Base-by-base conservation (phyloP, 2,329 filamentous ascomycete species). In the Blastomyces parvus region DNA sequence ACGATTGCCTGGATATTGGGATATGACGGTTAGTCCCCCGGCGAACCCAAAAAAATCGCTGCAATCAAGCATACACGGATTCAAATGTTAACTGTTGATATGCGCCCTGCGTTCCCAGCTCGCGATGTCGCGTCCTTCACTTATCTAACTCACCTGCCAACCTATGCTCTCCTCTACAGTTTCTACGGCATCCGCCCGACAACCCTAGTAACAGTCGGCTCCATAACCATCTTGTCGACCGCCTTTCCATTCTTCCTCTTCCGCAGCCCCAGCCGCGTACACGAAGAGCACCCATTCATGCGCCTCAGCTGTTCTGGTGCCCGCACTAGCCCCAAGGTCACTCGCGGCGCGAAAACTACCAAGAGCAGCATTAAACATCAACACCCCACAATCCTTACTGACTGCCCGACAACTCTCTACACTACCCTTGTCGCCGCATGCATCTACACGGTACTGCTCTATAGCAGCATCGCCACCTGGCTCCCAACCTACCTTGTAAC, bases 211-310 rank as follows among this genome's bases (percentile, higher is more conserved):
- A 78, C 83, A 48, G 85, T 85, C 44, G 82, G 91, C 60, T 74
- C 78, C 42, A 88, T 93, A 69, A 88, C 92, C 69, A 78, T 89
- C 61, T 69, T 87, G 64, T 85, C 89, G 2, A 84, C 85, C 52
- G 86, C 87, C 52, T 71, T 90, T 36, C 91, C 92, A 0, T 93
- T 95, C 75, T 81, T 83, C 64, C 82, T 94, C 53, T 80, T 96
- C 62, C 88, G 90, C 60, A 82, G 84, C 5, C 79, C 88, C 38
- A 86, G 87, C 46, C 79, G 80, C 48, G 81, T 84, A 22, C 58
- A 59, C 19, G 25, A 59, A 22, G 9, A 30, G 44, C 2, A 46
- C 27, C 58, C 40, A 25, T 40, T 59, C 17, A 40, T 42, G 33
- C 13, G 11, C 22, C n/a, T 25, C 36, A 13, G 3, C n/a, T 58